Evolutionary conservation across 176 grass and related monocot genomes (phyloP).

Genomic region (Otatea glauca): DNA sequence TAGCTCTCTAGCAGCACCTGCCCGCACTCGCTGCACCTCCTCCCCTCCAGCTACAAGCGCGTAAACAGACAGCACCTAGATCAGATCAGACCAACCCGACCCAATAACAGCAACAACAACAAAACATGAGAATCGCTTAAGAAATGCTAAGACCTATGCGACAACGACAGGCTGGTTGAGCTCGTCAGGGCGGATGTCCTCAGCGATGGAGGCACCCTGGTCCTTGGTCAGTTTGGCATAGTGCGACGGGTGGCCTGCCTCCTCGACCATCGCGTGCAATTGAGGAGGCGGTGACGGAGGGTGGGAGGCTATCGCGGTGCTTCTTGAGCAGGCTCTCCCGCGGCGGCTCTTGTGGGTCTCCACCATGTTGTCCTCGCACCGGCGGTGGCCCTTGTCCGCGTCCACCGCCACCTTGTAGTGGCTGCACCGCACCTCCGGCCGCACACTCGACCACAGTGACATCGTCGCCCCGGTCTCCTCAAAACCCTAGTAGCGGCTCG

Average conservation of each 20-base stretch:
- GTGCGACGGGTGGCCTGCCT: too few species aligned
- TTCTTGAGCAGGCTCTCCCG: constrained; percentile 82
- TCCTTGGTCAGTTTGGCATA: too few species aligned
- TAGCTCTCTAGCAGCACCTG: too few species aligned
- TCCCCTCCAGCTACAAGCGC: too few species aligned
- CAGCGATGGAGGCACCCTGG: too few species aligned
- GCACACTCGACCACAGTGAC: constrained; percentile 80
- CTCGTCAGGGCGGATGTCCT: too few species aligned
- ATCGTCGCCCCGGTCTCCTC: constrained; percentile 44
- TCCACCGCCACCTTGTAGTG: constrained; percentile 84
- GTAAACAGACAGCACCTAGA: not conserved
- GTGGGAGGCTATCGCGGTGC: constrained; percentile 62
- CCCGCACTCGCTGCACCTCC: too few species aligned
- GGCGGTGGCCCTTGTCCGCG: constrained; percentile 73
- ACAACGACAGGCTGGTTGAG: too few species aligned
- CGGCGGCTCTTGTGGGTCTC: constrained; percentile 78
- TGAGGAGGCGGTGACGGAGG: constrained; percentile 11
- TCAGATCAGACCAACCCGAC: not conserved
- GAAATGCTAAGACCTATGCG: constrained; percentile 35
- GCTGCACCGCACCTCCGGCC: constrained; percentile 59
- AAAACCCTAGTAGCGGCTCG: constrained; percentile 49
- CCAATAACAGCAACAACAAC: not conserved
- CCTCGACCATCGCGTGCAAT: too few species aligned
- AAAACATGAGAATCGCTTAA: not conserved
- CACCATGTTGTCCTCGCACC: constrained; percentile 71